Conservation (phyloP, 2,329 filamentous ascomycete genomes). For the Endoconidiophora laricicola region DNA sequence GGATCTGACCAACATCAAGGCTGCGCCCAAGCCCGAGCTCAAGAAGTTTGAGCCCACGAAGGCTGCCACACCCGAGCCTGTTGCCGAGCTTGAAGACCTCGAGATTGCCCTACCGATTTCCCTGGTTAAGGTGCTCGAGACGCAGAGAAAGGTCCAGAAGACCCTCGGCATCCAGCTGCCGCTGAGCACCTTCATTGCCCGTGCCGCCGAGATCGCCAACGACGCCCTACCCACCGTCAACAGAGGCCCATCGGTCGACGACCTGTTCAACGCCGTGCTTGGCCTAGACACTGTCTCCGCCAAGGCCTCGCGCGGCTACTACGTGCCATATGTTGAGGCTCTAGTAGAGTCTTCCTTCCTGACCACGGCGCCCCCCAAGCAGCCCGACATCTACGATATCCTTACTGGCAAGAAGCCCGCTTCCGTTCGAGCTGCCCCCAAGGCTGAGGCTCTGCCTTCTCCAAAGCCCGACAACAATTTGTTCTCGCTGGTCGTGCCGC, state of each 20-base stretch:
- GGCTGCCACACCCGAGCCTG: conserved; percentile 23
- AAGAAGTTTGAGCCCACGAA: conserved; percentile 22
- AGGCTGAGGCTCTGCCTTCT: conserved; percentile 22
- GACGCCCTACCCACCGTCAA: conserved; percentile 54
- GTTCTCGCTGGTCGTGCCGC: conserved; percentile 66
- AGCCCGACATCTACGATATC: conserved; percentile 66
- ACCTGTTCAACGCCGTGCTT: conserved; percentile 80
- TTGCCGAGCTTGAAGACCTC: conserved; percentile 28
- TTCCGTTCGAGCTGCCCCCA: conserved; percentile 17
- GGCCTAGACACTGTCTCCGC: conserved; percentile 40
- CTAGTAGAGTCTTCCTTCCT: conserved; percentile 32
- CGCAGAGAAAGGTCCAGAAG: conserved; percentile 64
- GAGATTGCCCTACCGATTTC: conserved; percentile 61
- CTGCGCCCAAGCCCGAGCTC: conserved; percentile 37
- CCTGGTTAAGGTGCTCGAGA: conserved; percentile 58
- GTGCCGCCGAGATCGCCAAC: conserved; percentile 76
- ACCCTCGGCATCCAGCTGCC: conserved; percentile 68
- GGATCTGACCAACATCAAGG: conserved; percentile 89
- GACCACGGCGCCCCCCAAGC: conserved; percentile 20
- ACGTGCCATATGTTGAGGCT: conserved; percentile 55
- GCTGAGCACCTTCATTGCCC: conserved; percentile 70
- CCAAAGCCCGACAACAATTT: conserved; percentile 48
- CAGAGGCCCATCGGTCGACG: conserved; percentile 48
- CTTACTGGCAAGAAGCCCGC: conserved; percentile 31
- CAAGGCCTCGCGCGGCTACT: conserved; percentile 40